These are phyloP conservation scores for Coprinopsis marcescibilis DNA, from an alignment of 768 basidiomycete genomes.

Conservation along the genomic window DNA sequence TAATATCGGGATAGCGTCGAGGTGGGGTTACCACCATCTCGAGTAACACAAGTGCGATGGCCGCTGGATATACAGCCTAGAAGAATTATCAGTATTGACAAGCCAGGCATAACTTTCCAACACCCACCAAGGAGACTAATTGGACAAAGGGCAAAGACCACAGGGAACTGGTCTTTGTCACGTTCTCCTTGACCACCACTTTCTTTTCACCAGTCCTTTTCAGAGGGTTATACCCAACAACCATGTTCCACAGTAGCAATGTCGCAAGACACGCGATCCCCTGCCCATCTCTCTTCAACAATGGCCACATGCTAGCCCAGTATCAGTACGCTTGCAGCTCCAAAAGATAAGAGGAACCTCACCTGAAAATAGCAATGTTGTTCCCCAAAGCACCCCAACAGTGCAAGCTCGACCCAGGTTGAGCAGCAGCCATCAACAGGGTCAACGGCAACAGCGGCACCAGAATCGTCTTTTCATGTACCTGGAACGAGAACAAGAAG, in stretches of 20 bases:
- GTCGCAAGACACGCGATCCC: conserved; percentile 67
- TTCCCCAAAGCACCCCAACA: conserved; percentile 71
- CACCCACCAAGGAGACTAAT: conserved; percentile 46
- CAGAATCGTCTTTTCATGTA: conserved; percentile 91
- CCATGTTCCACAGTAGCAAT: conserved; percentile 72
- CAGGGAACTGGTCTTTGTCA: conserved; percentile 14
- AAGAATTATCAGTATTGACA: conserved; percentile 5
- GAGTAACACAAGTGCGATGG: conserved; percentile 51
- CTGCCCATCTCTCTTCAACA: conserved; percentile 74
- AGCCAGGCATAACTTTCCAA: conserved; percentile 2
- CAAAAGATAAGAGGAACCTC: conserved; percentile 14
- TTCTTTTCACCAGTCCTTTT: neutral
- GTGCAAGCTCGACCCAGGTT: conserved; percentile 52
- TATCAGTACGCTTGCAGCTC: conserved; percentile 2
- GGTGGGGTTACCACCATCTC: conserved; percentile 64
- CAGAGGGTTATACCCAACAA: conserved; percentile 77
- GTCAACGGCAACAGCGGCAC: conserved; percentile 82
- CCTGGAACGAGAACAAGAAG: conserved; percentile 95
- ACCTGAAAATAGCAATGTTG: conserved; percentile 89
- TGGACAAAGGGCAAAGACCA: conserved; percentile 39
- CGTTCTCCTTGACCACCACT: conserved; percentile 12
- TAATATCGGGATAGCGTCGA: conserved; percentile 78
- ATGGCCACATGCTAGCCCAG: conserved; percentile 79
- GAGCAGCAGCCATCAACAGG: conserved; percentile 57
- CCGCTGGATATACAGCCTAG: conserved; percentile 51